phyloP scores from a whole-genome alignment of 2,329 filamentous ascomycete species.

The Beauveria asiatica region DNA sequence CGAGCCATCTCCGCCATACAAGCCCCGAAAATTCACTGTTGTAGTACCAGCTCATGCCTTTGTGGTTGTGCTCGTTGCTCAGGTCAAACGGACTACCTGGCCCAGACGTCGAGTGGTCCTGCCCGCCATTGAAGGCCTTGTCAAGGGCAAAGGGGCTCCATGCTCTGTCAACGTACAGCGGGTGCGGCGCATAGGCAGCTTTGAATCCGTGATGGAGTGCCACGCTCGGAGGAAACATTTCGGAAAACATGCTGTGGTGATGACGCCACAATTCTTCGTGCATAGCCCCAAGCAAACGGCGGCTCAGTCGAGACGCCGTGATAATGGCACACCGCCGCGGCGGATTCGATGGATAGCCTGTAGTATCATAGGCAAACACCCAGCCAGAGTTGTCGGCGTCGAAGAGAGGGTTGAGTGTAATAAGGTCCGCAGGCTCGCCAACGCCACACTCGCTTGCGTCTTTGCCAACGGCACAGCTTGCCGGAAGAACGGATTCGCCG shows the following conservation, averaged over 20 bases:
- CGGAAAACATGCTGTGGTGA: constrained; percentile 65
- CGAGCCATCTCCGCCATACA: constrained; percentile 74
- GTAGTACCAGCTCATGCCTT: constrained; percentile 78
- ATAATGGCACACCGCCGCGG: constrained; percentile 65
- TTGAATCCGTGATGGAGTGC: constrained; percentile 71
- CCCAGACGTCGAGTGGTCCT: constrained; percentile 57
- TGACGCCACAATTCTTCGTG: constrained; percentile 62
- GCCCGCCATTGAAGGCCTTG: constrained; percentile 68
- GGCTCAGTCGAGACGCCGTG: constrained; percentile 59
- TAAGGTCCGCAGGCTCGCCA: constrained; percentile 64
- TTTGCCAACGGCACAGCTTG: constrained; percentile 44
- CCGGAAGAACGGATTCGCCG: constrained; percentile 44
- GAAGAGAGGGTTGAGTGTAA: constrained; percentile 71
- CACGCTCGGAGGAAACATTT: constrained; percentile 68
- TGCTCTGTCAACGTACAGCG: constrained; percentile 67
- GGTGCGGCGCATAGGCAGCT: constrained; percentile 72
- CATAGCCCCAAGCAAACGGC: constrained; percentile 60
- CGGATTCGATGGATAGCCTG: constrained; percentile 56
- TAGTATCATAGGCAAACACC: constrained; percentile 63
- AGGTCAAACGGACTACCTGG: constrained; percentile 58
- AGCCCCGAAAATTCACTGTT: constrained; percentile 67
- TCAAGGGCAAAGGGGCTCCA: constrained; percentile 67
- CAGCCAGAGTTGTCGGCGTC: constrained; percentile 63
- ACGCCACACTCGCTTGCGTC: constrained; percentile 52
- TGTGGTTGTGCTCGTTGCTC: constrained; percentile 73